phyloP scores from a whole-genome alignment of 2,329 filamentous ascomycete genomes.

The Cercospora zeae-maydis region DNA sequence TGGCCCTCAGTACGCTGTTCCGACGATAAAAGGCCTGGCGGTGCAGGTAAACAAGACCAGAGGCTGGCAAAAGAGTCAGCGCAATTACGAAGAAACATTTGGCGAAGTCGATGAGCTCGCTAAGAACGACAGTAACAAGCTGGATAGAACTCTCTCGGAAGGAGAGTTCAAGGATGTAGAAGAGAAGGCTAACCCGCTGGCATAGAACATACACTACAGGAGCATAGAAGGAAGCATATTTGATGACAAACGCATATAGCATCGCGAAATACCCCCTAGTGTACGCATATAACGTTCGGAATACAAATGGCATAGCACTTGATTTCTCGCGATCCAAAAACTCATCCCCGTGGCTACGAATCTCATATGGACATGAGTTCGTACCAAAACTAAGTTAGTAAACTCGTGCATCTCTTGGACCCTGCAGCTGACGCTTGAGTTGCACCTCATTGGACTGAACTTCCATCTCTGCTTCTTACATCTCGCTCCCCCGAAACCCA shows the following conservation, averaged over 20 bases:
- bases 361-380: neutral
- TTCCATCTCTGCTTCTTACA: neutral
- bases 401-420: constrained; percentile 1
- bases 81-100: constrained; percentile 13
- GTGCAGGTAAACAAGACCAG: constrained; percentile 15
- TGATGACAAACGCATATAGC: neutral
- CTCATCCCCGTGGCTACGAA: neutral
- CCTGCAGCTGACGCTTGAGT: constrained; percentile 9
- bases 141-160: constrained; percentile 14
- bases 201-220: neutral
- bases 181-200: constrained; percentile 34
- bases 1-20: neutral
- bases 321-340: neutral
- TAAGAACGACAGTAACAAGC: constrained; percentile 6
- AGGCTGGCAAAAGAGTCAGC: constrained; percentile 7
- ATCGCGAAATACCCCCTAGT: neutral
- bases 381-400: neutral
- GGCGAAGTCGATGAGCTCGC: constrained; percentile 15
- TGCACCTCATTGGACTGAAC: constrained; percentile 8
- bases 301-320: neutral
- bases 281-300: neutral
- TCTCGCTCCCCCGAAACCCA: neutral
- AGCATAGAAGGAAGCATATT: neutral
- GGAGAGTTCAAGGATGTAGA: constrained; percentile 30
- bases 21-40: neutral